Conservation (phyloP, 495 filamentous ascomycete species). For the Parathielavia hyrcaniae region DNA sequence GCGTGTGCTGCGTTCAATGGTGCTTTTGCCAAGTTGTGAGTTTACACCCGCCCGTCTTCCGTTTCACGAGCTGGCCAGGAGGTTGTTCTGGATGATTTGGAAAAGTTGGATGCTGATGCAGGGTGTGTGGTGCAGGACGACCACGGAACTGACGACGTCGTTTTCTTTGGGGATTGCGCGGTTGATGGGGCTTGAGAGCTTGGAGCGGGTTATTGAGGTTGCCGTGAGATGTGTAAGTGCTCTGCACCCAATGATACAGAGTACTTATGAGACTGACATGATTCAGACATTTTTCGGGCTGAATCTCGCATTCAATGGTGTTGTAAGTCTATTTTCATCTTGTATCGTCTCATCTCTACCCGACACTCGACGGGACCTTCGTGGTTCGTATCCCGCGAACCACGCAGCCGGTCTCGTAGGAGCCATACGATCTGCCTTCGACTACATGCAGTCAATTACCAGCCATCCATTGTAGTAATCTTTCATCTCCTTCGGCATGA, state of each 20-base stretch:
- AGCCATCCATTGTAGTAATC: background rate
- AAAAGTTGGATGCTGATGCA: background rate
- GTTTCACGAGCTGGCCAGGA: background rate
- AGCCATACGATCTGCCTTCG: too few species aligned
- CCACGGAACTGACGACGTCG: conserved; percentile 69
- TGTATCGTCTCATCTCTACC: background rate
- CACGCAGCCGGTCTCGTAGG: too few species aligned
- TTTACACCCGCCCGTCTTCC: conserved; percentile 10
- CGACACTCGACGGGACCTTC: too few species aligned
- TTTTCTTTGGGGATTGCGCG: conserved; percentile 59
- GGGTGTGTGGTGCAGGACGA: conserved; percentile 53
- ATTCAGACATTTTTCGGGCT: conserved; percentile 76
- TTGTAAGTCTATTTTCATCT: conserved; percentile 42
- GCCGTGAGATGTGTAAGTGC: conserved; percentile 60
- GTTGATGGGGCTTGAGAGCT: conserved; percentile 50
- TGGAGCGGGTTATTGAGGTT: conserved; percentile 54
- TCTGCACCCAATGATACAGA: background rate
- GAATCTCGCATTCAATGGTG: conserved; percentile 81
- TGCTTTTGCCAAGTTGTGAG: conserved; percentile 91
- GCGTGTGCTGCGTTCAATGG: conserved; percentile 91
- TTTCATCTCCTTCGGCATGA: background rate
- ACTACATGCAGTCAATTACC: background rate
- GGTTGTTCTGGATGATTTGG: background rate
- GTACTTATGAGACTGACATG: conserved; percentile 13
- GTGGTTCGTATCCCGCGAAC: background rate